Percentiles rank a stretch among this genome's conserved stretches.
Conservation (phyloP, 78 protist species). For the Speleostelium caveatum region DNA sequence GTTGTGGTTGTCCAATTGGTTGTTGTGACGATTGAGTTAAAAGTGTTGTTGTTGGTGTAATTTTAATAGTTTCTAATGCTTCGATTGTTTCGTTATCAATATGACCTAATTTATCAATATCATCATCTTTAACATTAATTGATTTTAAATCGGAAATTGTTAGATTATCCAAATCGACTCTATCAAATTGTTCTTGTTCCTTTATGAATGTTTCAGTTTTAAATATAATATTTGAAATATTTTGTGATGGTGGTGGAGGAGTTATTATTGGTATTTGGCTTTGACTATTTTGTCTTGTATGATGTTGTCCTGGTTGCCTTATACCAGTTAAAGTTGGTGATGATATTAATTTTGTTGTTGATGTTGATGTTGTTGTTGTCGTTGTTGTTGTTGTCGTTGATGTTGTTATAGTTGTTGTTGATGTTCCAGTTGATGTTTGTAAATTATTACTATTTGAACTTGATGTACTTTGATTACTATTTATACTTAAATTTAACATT, state of each 20-base stretch:
- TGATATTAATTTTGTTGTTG: not conserved
- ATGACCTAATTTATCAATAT: too few relatives aligned
- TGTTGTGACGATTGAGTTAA: not conserved
- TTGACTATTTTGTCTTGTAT: not conserved
- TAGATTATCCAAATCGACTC: not conserved
- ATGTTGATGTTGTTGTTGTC: not conserved
- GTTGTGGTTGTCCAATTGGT: not conserved
- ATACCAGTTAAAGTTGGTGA: too few relatives aligned
- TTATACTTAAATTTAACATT: not conserved
- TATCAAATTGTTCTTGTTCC: constrained; percentile 37
- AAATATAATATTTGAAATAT: constrained; percentile 41
- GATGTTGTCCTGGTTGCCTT: too few relatives aligned
- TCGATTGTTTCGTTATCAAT: too few relatives aligned
- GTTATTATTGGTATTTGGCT: constrained; percentile 1
- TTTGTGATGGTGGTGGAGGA: not conserved
- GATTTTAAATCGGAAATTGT: too few relatives aligned
- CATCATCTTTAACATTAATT: too few relatives aligned
- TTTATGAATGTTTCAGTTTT: constrained; percentile 52
- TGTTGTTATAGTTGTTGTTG: not conserved
- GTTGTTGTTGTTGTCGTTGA: not conserved
- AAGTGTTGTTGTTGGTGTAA: not conserved
- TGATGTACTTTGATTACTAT: not conserved
- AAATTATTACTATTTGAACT: too few relatives aligned
- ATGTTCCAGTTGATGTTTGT: not conserved
- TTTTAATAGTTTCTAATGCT: not conserved